A percentile compares a stretch with the other conserved stretches of the same genome.
Evolutionary conservation across 73 alveolate genomes (phyloP).

Genomic region (Halteria grandinella): DNA sequence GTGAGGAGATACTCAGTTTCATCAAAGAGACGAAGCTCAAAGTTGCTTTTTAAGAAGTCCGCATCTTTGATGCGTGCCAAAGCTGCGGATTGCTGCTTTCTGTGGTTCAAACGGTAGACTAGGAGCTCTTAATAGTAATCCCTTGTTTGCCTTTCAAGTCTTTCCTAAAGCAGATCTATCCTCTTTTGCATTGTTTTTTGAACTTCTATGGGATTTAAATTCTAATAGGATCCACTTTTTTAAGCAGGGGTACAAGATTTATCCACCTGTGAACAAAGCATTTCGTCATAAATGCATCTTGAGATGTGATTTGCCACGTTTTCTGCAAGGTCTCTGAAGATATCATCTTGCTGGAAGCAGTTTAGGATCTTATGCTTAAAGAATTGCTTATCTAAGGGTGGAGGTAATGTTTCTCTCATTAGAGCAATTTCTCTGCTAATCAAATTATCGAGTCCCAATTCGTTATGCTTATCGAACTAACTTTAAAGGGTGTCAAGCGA

Average conservation of each 20-base stretch:
- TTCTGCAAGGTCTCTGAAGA: background rate
- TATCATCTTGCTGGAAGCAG: constrained; percentile 10
- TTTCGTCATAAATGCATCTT: background rate
- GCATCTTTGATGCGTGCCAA: background rate
- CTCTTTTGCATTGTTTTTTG: too few relatives aligned
- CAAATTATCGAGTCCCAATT: too few relatives aligned
- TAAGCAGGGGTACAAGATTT: background rate
- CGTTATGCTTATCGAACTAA: background rate
- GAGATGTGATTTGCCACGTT: background rate
- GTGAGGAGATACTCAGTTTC: constrained; percentile 23
- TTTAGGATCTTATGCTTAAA: too few relatives aligned
- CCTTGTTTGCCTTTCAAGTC: background rate
- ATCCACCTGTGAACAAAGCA: too few relatives aligned
- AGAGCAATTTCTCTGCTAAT: background rate
- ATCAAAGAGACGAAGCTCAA: constrained; percentile 26
- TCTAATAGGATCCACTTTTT: constrained; percentile 7
- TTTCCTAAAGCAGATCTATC: background rate
- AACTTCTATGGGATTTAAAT: constrained; percentile 1
- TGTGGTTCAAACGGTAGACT: background rate
- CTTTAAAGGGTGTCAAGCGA: background rate
- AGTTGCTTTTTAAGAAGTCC: background rate
- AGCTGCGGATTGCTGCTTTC: background rate
- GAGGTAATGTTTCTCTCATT: background rate
- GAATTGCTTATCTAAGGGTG: too few relatives aligned
- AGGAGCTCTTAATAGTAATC: constrained; percentile 16